A percentile compares a stretch with the other conserved stretches of the same genome.
Conservation (phyloP, 2,329 filamentous ascomycete species). For the Cryphonectria carpinicola region DNA sequence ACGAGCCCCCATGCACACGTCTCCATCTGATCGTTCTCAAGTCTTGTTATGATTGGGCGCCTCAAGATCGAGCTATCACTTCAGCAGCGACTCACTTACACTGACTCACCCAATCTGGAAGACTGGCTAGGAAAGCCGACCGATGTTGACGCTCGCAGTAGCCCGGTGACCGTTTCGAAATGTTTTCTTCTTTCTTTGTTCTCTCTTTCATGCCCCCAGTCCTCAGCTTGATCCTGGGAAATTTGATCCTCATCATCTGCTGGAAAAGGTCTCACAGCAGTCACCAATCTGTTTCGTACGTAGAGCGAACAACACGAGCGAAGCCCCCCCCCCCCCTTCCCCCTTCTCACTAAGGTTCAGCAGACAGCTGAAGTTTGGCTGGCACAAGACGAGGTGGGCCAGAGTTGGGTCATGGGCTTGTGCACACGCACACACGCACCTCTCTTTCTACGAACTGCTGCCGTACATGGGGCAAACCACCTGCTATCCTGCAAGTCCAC, state of each 20-base stretch:
- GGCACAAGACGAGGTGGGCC: background rate
- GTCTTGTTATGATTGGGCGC: background rate
- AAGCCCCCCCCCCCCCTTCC: background rate
- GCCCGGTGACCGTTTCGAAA: background rate
- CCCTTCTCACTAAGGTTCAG: background rate
- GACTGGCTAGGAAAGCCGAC: background rate
- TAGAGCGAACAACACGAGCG: background rate
- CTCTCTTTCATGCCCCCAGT: background rate
- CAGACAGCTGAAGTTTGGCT: background rate
- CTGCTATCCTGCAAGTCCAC: background rate
- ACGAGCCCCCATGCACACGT: background rate
- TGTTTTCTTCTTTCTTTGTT: background rate
- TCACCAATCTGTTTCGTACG: too few species aligned
- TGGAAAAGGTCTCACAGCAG: background rate
- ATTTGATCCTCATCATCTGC: background rate
- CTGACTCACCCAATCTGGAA: background rate
- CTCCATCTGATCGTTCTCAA: background rate
- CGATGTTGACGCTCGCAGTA: background rate
- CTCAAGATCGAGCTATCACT: slow-evolving; percentile 1
- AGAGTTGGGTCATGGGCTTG: background rate
- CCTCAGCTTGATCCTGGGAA: background rate
- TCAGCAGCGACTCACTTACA: background rate
- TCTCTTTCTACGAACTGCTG: background rate
- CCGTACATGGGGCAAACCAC: background rate
- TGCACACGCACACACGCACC: background rate